A percentile compares a stretch with the other conserved stretches of the same genome.
These are phyloP conservation scores for Penicillium bovifimosum DNA, from an alignment of 495 filamentous ascomycete species.

Conservation along the genomic window DNA sequence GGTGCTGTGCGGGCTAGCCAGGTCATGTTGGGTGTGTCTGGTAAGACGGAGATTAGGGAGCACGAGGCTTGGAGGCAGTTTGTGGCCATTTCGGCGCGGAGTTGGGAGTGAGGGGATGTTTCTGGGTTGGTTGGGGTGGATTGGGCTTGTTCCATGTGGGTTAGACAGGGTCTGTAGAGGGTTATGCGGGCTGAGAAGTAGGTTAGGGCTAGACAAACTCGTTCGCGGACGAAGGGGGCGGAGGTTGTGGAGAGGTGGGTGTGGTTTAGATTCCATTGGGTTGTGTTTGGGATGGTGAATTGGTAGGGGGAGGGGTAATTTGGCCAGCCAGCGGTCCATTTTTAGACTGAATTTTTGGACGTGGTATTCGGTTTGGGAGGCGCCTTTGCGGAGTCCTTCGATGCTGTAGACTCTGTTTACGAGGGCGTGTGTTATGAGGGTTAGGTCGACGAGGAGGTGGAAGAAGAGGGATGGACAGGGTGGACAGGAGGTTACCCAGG, in stretches of 20 bases:
- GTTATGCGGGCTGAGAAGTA: conserved; percentile 53
- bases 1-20: conserved; percentile 47
- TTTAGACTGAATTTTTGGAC: conserved; percentile 41
- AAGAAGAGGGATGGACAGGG: conserved; percentile 44
- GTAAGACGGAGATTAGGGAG: conserved; percentile 47
- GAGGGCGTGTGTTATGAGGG: conserved; percentile 46
- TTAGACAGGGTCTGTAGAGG: conserved; percentile 55
- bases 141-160: conserved; percentile 7
- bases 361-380: conserved; percentile 46
- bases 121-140: conserved; percentile 1
- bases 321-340: conserved; percentile 48
- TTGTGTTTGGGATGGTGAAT: conserved; percentile 30
- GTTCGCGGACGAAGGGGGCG: conserved; percentile 18
- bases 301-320: conserved; percentile 42
- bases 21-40: conserved; percentile 27
- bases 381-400: conserved; percentile 41
- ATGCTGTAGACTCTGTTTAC: conserved; percentile 54
- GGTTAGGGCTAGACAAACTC: conserved; percentile 44
- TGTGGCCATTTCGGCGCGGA: conserved; percentile 47
- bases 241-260: conserved; percentile 12
- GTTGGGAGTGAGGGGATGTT: conserved; percentile 26
- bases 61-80: conserved; percentile 53
- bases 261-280: conserved; percentile 19
- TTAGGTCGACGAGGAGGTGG: conserved; percentile 39
- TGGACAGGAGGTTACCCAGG: conserved; percentile 23